These are phyloP conservation scores for Dactylellina haptotyla DNA, from an alignment of 2,329 filamentous ascomycete species.

Conservation along the genomic window DNA sequence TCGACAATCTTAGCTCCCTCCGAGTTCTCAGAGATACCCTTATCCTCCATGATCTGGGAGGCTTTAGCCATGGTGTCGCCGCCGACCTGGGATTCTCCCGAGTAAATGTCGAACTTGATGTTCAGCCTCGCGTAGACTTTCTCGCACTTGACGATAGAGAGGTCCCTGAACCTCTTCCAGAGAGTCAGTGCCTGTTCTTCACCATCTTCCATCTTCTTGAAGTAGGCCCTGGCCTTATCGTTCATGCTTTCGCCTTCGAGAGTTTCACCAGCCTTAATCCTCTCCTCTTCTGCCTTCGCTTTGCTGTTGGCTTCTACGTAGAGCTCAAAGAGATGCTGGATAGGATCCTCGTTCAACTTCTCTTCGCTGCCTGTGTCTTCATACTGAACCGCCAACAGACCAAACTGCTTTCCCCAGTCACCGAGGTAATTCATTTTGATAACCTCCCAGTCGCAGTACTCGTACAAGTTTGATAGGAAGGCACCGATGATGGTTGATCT, in stretches of 20 bases:
- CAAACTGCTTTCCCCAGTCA: constrained; percentile 80
- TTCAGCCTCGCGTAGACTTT: constrained; percentile 76
- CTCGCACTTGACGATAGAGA: constrained; percentile 74
- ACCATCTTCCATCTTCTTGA: constrained; percentile 76
- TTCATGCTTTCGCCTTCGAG: constrained; percentile 63
- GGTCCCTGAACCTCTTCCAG: constrained; percentile 74
- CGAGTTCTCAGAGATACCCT: constrained; percentile 73
- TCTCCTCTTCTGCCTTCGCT: constrained; percentile 67
- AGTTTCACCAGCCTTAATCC: constrained; percentile 59
- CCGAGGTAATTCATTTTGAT: constrained; percentile 78
- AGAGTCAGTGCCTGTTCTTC: constrained; percentile 70
- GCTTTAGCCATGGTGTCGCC: constrained; percentile 74
- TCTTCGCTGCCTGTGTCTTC: constrained; percentile 79
- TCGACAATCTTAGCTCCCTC: constrained; percentile 78
- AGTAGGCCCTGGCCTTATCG: constrained; percentile 78
- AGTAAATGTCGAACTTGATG: constrained; percentile 76
- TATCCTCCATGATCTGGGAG: constrained; percentile 71
- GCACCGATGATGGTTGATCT: constrained; percentile 80
- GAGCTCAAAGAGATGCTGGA: constrained; percentile 83
- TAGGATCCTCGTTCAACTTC: constrained; percentile 75
- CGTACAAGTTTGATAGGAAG: constrained; percentile 76
- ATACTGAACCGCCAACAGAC: constrained; percentile 77
- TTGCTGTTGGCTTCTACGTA: constrained; percentile 78
- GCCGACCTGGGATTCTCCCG: constrained; percentile 78
- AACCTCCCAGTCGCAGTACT: constrained; percentile 76